Base-by-base conservation (phyloP, 176 grass and related monocot genomes). In the Triticum aestivum region DNA sequence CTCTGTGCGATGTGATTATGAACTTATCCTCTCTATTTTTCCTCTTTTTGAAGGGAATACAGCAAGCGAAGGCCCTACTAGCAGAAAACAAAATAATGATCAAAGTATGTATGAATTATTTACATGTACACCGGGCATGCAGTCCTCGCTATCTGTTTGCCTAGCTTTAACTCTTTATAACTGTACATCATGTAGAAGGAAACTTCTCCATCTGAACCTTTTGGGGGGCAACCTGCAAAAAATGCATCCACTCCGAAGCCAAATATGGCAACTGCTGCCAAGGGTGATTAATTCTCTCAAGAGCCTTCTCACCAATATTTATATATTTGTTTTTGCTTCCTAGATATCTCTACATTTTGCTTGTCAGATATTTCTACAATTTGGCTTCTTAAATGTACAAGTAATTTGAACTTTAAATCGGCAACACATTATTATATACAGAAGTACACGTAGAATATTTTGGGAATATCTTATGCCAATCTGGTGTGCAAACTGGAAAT, bases 21-120 rank as follows among this genome's bases (percentile, higher is more conserved):
- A 63, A 24, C n/a, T 10, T 63, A 59, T 59, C 56, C 54, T 21
- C n/a, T 24, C 1, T 11, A 9, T 63, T 56, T 56, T 9, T 6
- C 1, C 47, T 77, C 29, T 77, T 77, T 56, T 56, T 77, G 47
- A 77, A 56, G 74, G 74, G 74, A 77, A 11, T 77, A n/a, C 74
- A 77, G 15, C 74, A 77, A 56, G 74, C 45, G 74, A 77, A 49
- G 52, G 47, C 74, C 74, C 51, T 77, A 34, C 13, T 56, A 56
- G 11, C 47, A 58, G 74, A 77, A 33, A 77, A 51, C 2, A 77
- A 77, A 77, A 77, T 77, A 21, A 77, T 77, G 74, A 76, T 77
- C 20, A 77, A 77, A 34, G 74, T 77, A 77, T 2, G 74, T 56
- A 11, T 6, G 17, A 21, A 18, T 77, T 21, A 33, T 77, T 77